Percentiles rank a stretch among this genome's conserved stretches.
phyloP scores from a whole-genome alignment of 2,329 filamentous ascomycete genomes.

The Ambrosiella xylebori region DNA sequence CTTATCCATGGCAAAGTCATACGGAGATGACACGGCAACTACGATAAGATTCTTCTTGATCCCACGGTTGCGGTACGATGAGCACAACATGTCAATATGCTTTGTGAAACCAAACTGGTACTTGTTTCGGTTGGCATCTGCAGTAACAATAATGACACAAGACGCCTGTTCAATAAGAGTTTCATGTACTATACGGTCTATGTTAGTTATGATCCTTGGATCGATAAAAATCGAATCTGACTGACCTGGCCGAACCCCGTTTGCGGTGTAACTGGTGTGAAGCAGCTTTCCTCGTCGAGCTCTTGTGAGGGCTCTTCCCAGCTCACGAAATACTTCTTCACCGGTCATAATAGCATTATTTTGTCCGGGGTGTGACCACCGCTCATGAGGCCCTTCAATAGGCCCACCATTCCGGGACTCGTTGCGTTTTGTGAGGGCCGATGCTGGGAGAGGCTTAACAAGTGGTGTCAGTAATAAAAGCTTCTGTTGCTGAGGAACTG shows the following conservation, averaged over 20 bases:
- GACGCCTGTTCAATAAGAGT: slow-evolving; percentile 78
- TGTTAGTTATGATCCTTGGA: not conserved
- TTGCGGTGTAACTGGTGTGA: slow-evolving; percentile 89
- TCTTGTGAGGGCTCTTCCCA: slow-evolving; percentile 73
- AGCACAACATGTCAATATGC: slow-evolving; percentile 90
- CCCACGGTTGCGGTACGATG: slow-evolving; percentile 56
- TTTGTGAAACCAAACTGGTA: slow-evolving; percentile 94
- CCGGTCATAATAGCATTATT: slow-evolving; percentile 63
- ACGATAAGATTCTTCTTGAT: slow-evolving; percentile 84
- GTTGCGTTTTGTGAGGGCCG: slow-evolving; percentile 44
- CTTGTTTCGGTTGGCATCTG: slow-evolving; percentile 82
- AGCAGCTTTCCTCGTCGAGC: slow-evolving; percentile 72
- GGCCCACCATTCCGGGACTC: slow-evolving; percentile 19
- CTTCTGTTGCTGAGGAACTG: slow-evolving; percentile 71
- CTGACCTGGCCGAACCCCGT: slow-evolving; percentile 62
- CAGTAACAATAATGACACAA: slow-evolving; percentile 78
- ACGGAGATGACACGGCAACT: slow-evolving; percentile 84
- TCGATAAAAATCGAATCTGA: not conserved
- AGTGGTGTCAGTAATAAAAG: slow-evolving; percentile 76
- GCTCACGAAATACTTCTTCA: slow-evolving; percentile 78
- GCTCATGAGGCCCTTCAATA: slow-evolving; percentile 3
- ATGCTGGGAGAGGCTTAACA: slow-evolving; percentile 83
- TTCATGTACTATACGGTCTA: slow-evolving; percentile 48
- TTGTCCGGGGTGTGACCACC: slow-evolving; percentile 14
- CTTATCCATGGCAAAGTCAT: slow-evolving; percentile 89